Evolutionary conservation across 2,329 filamentous ascomycete species (phyloP).

Genomic region (Fusarium irregulare): DNA sequence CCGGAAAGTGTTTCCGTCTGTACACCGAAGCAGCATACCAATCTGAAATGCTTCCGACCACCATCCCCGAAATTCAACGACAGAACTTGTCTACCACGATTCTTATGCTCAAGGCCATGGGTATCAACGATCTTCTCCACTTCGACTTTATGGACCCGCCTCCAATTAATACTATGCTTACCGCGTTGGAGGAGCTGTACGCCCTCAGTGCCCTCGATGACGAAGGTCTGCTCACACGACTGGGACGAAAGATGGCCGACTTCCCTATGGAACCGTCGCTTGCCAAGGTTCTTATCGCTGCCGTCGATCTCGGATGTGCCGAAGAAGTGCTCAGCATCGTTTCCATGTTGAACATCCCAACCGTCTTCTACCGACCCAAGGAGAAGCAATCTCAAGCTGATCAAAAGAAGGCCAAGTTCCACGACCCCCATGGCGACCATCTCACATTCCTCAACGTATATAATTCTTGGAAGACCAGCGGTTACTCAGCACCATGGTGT

Average conservation of each 20-base stretch:
- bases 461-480: constrained; percentile 92
- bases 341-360: constrained; percentile 88
- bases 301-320: constrained; percentile 87
- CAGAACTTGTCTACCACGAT: constrained; percentile 95
- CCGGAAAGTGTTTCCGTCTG: constrained; percentile 93
- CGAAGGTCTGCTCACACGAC: constrained; percentile 89
- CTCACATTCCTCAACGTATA: constrained; percentile 96
- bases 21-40: constrained; percentile 97
- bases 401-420: constrained; percentile 97
- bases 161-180: constrained; percentile 97
- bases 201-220: constrained; percentile 92
- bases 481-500: constrained; percentile 89
- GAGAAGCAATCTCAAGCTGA: constrained; percentile 97
- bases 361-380: constrained; percentile 93
- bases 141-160: constrained; percentile 99
- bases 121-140: constrained; percentile 95
- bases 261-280: constrained; percentile 97
- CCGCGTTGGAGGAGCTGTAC: constrained; percentile 94
- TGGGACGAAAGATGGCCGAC: constrained; percentile 97
- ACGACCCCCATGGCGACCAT: constrained; percentile 94
- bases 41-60: constrained; percentile 95
- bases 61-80: constrained; percentile 95
- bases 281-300: constrained; percentile 89
- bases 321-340: constrained; percentile 96
- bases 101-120: constrained; percentile 98